Evolutionary conservation across 2,329 filamentous ascomycete species (phyloP), one percentile per base, ranked within the genome.

Genomic region (Diaporthe ilicicola): DNA sequence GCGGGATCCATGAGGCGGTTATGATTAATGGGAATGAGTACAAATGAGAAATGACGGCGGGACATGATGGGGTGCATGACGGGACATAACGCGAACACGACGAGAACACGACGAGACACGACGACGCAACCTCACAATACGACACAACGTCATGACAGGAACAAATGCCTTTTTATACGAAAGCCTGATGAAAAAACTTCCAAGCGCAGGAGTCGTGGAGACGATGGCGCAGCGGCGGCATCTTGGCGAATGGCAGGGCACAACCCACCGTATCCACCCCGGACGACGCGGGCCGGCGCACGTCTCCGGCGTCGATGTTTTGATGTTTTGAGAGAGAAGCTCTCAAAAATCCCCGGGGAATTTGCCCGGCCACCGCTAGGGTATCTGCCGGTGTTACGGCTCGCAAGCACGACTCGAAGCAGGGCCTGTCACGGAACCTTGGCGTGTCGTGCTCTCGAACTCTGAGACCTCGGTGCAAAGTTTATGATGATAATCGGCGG

Each of bases 1-100:
- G 69, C 4, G 59, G 69, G 2, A 55, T 59, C 9, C 61, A 70
- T 39, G 81, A 78, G 50, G 62, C 80, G 62, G 71, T 75, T 72
- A 76, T 74, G 59, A 75, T 75, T 46, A 77, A 77, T 42, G 67
- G 73, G 72, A 51, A 39, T 72, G 64, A 69, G 73, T 46, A 71
- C 73, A 39, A 75, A 75, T 62, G 39, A 75, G 65, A 70, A 62
- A 8, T 22, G n/a, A 34, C 13, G 8, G 34, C 12, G n/a, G 54
- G 51, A 19, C 6, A 19, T 17, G 44, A 64, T 19, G 59, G 27
- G 15, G 27, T 7, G 4, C 12, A 34, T 34, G 42, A 48, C 39
- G 39, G 6, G 34, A 48, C 13, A 48, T 27, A 29, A 50, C 17
- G 59, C 29, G 53, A 39, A 64, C 44, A 50, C 44, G 32, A 4